Evolutionary conservation across 257 asterid species (phyloP).

Genomic region (Fraxinus cuspidata): DNA sequence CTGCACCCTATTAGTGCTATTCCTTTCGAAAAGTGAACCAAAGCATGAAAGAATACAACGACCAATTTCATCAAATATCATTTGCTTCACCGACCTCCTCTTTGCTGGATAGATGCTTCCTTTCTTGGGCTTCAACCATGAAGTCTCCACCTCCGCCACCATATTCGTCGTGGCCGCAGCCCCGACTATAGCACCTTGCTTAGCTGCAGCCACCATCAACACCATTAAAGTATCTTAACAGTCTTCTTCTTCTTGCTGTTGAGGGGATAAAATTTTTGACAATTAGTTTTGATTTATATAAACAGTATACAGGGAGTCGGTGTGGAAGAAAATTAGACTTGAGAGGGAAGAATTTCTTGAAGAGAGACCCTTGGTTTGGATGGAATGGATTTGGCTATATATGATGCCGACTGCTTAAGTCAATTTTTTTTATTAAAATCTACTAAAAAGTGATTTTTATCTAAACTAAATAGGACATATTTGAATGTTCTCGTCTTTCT

Average conservation of each 20-base stretch:
- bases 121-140: conserved; percentile 27
- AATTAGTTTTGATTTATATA: no score
- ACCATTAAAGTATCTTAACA: not conserved
- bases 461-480: no score
- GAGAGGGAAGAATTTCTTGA: not conserved
- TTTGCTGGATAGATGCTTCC: conserved; percentile 43
- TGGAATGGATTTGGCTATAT: no score
- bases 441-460: no score
- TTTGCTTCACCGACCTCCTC: conserved; percentile 40
- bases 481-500: no score
- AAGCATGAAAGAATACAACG: conserved; percentile 7
- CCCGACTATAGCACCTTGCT: not conserved
- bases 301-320: no score
- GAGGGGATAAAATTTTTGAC: no score
- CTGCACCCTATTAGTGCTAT: not conserved
- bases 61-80: conserved; percentile 31
- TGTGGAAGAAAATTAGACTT: no score
- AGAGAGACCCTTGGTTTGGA: no score
- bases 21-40: not conserved
- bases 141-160: not conserved
- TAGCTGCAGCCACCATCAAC: conserved; percentile 19
- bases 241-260: no score
- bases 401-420: no score
- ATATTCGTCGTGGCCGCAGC: not conserved
- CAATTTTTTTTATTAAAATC: no score